Percentiles rank a stretch among this genome's conserved stretches.
These are phyloP conservation scores for Sphagnum fallax DNA, from an alignment of 228 moss, liverwort and hornwort species.

Conservation along the genomic window DNA sequence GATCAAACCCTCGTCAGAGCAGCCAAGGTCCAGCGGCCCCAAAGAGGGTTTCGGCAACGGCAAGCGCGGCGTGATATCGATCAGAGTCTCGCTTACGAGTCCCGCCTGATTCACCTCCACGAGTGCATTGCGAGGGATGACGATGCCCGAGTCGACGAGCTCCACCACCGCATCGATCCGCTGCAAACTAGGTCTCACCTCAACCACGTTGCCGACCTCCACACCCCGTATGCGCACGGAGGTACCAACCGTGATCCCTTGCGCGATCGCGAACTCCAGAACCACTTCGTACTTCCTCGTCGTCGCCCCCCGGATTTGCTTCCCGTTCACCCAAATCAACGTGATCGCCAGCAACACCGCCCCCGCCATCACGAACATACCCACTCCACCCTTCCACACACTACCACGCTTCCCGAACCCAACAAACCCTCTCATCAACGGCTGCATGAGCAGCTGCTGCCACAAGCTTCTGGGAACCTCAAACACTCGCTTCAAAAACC, in stretches of 20 bases:
- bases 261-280: conserved; percentile 40
- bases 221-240: conserved; percentile 49
- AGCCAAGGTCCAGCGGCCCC: conserved; percentile 35
- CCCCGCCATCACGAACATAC: conserved; percentile 40
- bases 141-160: conserved; percentile 29
- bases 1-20: conserved; percentile 37
- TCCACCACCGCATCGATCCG: conserved; percentile 41
- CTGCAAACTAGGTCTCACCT: conserved; percentile 42
- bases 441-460: too few species aligned
- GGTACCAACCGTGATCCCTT: conserved; percentile 48
- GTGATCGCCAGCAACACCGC: conserved; percentile 26
- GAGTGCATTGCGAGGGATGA: conserved; percentile 48
- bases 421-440: too few species aligned
- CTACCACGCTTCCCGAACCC: too few species aligned
- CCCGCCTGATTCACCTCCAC: conserved; percentile 55
- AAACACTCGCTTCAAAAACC: too few species aligned
- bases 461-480: too few species aligned
- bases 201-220: conserved; percentile 38
- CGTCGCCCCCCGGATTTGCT: conserved; percentile 22
- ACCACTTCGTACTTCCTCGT: conserved; percentile 30
- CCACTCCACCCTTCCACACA: conserved; percentile 43
- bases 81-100: conserved; percentile 49
- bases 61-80: conserved; percentile 35
- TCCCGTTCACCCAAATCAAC: conserved; percentile 40
- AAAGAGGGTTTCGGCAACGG: conserved; percentile 33